Base-by-base conservation (phyloP, 2,329 filamentous ascomycete genomes). In the Corniculantispora saksenae region DNA sequence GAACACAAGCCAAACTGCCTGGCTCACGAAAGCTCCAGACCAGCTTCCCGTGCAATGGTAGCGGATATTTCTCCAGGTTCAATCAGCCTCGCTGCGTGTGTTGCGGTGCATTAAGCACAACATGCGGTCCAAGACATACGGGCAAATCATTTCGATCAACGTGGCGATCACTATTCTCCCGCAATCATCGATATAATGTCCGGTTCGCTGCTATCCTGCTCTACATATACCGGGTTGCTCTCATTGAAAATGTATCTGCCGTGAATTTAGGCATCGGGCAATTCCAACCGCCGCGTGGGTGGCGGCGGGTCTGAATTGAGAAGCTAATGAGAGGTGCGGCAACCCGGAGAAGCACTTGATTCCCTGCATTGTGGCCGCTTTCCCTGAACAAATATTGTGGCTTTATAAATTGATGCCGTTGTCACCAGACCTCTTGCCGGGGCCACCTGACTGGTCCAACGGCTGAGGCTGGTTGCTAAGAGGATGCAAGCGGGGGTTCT, bases 371-470 rank as follows among this genome's bases (percentile, higher is more conserved):
- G 13, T 23, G 13, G 38, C 50, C 32, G 40, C 50, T 55, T 32
- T 32, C 48, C 54, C 10, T 32, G 32, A 32, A 32, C 35, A 56
- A 6, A 62, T 13, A 32, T 55, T 55, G 60, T 63, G 60, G 60
- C 60, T 63, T 63, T 63, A 63, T 63, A 63, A 25, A 55, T 63
- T 56, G 60, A 63, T 63, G 32, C 13, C 60, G 19, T 55, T 25
- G 60, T 63, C 60, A 63, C 50, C 60, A 63, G 60, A 63, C 60
- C 60, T 63, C 50, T 21, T 23, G 51, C n/a, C 38, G 17, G 35
- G 60, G 38, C 60, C 60, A 63, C 60, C 60, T 63, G 60, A 63
- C 60, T 63, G 60, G 60, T 17, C 38, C 60, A 35, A 56, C 51
- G 60, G 60, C 60, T 25, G 38, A 48, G 51, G 40, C 60, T 55